Evolutionary conservation across 1,284 basidiomycete species (phyloP).

Genomic region (Termitomyces sp.): DNA sequence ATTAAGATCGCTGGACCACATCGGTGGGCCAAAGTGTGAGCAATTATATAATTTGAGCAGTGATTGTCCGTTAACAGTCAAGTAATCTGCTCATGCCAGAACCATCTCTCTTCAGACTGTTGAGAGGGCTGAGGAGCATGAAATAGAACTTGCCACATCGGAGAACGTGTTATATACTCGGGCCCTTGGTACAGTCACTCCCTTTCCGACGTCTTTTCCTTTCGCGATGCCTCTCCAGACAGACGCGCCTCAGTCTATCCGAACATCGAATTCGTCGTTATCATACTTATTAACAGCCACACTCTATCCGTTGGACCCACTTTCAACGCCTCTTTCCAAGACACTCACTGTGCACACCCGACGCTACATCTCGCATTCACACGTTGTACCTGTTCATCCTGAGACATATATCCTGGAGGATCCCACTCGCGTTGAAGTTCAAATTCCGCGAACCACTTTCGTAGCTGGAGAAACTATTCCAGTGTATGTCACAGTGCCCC

Average conservation of each 20-base stretch:
- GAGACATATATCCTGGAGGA: constrained; percentile 51
- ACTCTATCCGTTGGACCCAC: constrained; percentile 46
- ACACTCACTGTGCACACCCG: constrained; percentile 63
- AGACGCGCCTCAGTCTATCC: constrained; percentile 74
- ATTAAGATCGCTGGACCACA: constrained; percentile 59
- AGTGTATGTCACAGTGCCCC: constrained; percentile 71
- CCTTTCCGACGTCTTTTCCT: constrained; percentile 58
- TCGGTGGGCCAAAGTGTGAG: constrained; percentile 68
- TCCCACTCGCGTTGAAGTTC: constrained; percentile 60
- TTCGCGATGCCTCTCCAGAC: constrained; percentile 71
- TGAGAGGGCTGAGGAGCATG: constrained; percentile 52
- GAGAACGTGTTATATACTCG: constrained; percentile 48
- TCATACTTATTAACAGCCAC: constrained; percentile 62
- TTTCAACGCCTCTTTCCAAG: constrained; percentile 41
- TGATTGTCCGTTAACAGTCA: constrained; percentile 13
- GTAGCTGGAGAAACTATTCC: constrained; percentile 66
- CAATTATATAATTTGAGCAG: constrained; percentile 15
- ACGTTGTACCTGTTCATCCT: constrained; percentile 49
- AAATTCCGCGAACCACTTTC: constrained; percentile 68
- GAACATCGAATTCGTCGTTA: constrained; percentile 64
- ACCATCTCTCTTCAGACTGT: constrained; percentile 61
- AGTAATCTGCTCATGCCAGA: constrained; percentile 32
- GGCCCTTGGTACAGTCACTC: constrained; percentile 25
- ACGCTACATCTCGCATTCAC: constrained; percentile 64
- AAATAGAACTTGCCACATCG: constrained; percentile 59